Evolutionary conservation across 345 rosid species (phyloP).

Genomic region (Citrus unshiu): DNA sequence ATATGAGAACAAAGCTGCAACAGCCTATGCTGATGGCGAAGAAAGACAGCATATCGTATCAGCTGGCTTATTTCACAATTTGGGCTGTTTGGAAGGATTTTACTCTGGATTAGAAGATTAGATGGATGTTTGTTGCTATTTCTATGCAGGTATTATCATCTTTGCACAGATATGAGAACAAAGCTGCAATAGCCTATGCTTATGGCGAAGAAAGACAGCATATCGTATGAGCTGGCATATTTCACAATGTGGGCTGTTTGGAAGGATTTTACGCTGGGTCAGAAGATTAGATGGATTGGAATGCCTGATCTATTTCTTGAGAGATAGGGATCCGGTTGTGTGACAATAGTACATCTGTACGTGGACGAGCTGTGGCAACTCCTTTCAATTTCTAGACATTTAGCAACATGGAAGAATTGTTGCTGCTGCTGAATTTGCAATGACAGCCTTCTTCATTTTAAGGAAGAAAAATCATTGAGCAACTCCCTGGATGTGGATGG

Average conservation of each 20-base stretch:
- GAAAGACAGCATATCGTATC: neutral
- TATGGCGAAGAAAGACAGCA: neutral
- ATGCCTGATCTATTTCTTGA: too few species aligned
- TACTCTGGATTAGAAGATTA: neutral
- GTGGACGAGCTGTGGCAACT: neutral
- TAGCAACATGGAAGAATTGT: neutral
- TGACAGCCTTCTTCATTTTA: neutral
- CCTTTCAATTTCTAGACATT: neutral
- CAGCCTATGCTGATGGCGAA: neutral
- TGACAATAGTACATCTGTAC: too few species aligned
- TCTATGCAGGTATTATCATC: neutral
- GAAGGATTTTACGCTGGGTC: neutral
- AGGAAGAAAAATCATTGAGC: neutral
- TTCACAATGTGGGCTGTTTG: neutral
- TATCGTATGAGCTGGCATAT: neutral
- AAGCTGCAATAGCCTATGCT: neutral
- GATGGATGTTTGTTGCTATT: too few species aligned
- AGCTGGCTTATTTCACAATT: neutral
- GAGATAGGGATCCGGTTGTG: neutral
- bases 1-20: conserved; percentile 2
- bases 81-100: neutral
- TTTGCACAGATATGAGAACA: conserved; percentile 6
- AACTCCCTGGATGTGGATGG: neutral
- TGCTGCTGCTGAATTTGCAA: neutral
- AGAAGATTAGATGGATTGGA: neutral